Base-by-base conservation (phyloP, 768 basidiomycete genomes). In the Sarcodon sp. region DNA sequence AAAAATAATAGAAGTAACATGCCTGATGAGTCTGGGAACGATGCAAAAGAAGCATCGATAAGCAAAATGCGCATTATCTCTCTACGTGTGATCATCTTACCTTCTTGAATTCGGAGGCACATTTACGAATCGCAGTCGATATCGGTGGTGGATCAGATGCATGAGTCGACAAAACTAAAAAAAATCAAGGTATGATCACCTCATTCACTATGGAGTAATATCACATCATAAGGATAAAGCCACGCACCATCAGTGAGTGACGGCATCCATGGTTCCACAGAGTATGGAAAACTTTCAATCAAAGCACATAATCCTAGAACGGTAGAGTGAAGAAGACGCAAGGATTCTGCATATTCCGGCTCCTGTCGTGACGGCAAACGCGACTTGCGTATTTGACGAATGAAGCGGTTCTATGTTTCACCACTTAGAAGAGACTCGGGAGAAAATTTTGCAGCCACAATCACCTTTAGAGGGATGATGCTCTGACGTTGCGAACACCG, bases 401-500 rank as follows among this genome's bases (percentile, higher is more conserved):
- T 64, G 63, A 94, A 96, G n/a, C 81, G 87, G 59, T 87, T 81
- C 87, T 93, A 46, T 33, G 4, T 41, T 9, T 27, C 21, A 46
- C 8, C 39, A 41, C 39, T 16, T 16, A 38, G 45, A 52, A 46
- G 50, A 34, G 34, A 43, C 39, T 5, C 50, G 11, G 50, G 45
- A 32, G 16, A 34, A 6, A 35, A 41, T 4, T 36, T 13, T 5
- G 44, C 16, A 12, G 33, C 33, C 44, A 16, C 12, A 61, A 62
- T 54, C 57, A 87, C 87, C 77, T 87, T 90, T 54, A 94, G 66
- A 1, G 86, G 83, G 43, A 86, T 67, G 55, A 93, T 90, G 58
- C 79, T 87, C 52, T 88, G 79, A 49, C 89, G 75, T 59, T 91
- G 88, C n/a, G 90, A 91, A 57, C 87, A 91, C 52, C 91, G 73